These are phyloP conservation scores for Hyaloscypha finlandica DNA, from an alignment of 495 filamentous ascomycete species.

Conservation along the genomic window DNA sequence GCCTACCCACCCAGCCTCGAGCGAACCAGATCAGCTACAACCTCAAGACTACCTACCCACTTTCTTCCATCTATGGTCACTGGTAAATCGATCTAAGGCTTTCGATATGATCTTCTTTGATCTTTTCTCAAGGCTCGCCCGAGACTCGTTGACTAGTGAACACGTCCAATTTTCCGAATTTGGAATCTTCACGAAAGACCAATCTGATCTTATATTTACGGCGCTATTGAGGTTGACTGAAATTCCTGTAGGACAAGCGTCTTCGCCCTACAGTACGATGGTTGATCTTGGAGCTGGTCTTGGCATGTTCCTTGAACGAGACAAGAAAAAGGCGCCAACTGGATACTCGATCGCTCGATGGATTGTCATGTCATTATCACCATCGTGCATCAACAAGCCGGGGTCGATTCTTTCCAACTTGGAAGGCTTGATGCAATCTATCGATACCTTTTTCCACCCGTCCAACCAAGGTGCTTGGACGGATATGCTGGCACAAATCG, in stretches of 20 bases:
- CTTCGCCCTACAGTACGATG: conserved; percentile 80
- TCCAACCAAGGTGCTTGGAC: conserved; percentile 96
- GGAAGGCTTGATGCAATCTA: conserved; percentile 90
- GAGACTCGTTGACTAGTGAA: conserved; percentile 73
- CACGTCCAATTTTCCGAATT: conserved; percentile 83
- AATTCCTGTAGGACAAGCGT: conserved; percentile 95
- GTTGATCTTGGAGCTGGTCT: conserved; percentile 83
- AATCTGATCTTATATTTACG: conserved; percentile 91
- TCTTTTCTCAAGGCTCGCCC: conserved; percentile 79
- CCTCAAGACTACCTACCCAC: conserved; percentile 85
- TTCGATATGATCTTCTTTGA: conserved; percentile 89
- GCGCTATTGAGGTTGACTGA: conserved; percentile 86
- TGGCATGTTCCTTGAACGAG: conserved; percentile 83
- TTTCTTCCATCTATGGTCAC: conserved; percentile 94
- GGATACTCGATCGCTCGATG: conserved; percentile 92
- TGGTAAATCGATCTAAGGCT: conserved; percentile 84
- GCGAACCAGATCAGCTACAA: conserved; percentile 66
- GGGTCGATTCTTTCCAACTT: conserved; percentile 82
- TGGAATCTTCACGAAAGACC: conserved; percentile 90
- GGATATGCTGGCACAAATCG: conserved; percentile 82
- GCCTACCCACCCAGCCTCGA: conserved; percentile 77
- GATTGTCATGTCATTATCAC: conserved; percentile 93
- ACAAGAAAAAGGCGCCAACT: conserved; percentile 88
- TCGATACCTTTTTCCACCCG: conserved; percentile 98
- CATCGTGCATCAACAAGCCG: conserved; percentile 72